A percentile compares a stretch with the other conserved stretches of the same genome.
Evolutionary conservation across 805 yeast genomes (phyloP).

Genomic region (Candida namnaoensis): DNA sequence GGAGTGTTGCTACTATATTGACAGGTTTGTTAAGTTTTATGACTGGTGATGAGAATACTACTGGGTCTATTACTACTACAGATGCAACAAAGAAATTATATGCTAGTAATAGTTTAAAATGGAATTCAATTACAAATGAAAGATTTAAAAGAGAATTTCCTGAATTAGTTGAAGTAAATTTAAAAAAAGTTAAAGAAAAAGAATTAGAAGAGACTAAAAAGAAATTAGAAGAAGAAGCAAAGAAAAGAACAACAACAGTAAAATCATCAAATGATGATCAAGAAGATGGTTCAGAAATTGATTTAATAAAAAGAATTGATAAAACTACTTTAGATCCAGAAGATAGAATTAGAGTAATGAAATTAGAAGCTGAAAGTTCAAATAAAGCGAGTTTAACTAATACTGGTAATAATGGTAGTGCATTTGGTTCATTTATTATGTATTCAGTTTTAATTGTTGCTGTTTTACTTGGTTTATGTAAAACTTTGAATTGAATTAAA

Average conservation of each 20-base stretch:
- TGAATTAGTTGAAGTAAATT: conserved; percentile 40
- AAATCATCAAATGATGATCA: conserved; percentile 13
- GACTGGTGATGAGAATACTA: conserved; percentile 81
- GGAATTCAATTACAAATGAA: conserved; percentile 47
- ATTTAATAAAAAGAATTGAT: conserved; percentile 29
- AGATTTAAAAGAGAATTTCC: conserved; percentile 61
- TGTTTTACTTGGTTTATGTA: too few species aligned
- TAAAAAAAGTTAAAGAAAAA: conserved; percentile 15
- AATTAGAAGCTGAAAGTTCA: conserved; percentile 17
- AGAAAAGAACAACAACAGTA: background rate
- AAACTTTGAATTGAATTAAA: too few species aligned
- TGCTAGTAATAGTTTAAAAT: conserved; percentile 53
- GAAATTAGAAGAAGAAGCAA: background rate
- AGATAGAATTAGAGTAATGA: conserved; percentile 51
- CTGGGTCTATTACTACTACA: conserved; percentile 71
- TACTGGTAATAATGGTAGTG: background rate
- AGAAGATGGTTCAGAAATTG: conserved; percentile 11
- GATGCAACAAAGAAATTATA: conserved; percentile 44
- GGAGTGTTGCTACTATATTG: conserved; percentile 87
- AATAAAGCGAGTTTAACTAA: background rate
- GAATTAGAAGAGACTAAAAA: conserved; percentile 11
- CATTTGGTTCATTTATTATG: background rate
- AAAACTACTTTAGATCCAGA: conserved; percentile 35
- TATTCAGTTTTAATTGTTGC: too few species aligned
- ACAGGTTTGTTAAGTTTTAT: conserved; percentile 85